Evolutionary conservation across 1,284 basidiomycete species (phyloP).

Genomic region (Marasmius oreades): DNA sequence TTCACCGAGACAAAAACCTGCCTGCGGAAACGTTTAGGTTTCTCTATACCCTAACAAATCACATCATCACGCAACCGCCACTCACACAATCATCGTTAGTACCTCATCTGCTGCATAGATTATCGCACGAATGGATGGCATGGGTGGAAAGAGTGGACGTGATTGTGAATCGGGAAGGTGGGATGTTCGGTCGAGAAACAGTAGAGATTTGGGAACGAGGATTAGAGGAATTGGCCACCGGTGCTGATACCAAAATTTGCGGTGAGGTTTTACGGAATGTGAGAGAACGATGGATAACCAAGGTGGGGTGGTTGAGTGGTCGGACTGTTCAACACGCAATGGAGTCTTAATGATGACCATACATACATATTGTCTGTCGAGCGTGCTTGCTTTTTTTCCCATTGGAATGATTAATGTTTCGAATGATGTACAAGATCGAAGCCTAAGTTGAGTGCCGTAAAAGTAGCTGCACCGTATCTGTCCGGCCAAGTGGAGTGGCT

Average conservation of each 20-base stretch:
- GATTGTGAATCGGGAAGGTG: slow-evolving; percentile 64
- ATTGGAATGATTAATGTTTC: background rate
- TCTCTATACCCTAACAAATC: slow-evolving; percentile 62
- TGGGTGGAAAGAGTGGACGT: slow-evolving; percentile 72
- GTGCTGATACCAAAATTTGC: slow-evolving; percentile 43
- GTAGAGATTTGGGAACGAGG: slow-evolving; percentile 64
- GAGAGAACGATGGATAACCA: slow-evolving; percentile 65
- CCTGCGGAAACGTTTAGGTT: slow-evolving; percentile 71
- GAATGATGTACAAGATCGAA: too few relatives aligned
- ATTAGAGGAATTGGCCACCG: slow-evolving; percentile 59
- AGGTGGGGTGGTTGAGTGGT: slow-evolving; percentile 76
- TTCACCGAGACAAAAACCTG: slow-evolving; percentile 60
- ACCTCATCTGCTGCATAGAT: slow-evolving; percentile 54
- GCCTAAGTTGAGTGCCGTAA: too few relatives aligned
- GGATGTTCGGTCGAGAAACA: slow-evolving; percentile 74
- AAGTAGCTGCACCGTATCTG: background rate
- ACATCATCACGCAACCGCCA: slow-evolving; percentile 62
- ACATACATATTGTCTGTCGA: background rate
- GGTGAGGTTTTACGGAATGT: slow-evolving; percentile 52
- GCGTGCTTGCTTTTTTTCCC: background rate
- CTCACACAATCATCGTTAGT: slow-evolving; percentile 57
- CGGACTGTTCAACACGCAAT: slow-evolving; percentile 49
- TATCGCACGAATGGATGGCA: slow-evolving; percentile 68
- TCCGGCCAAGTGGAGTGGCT: background rate
- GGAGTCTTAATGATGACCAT: slow-evolving; percentile 34